Evolutionary conservation across 768 basidiomycete genomes (phyloP), one percentile per base, ranked within the genome.

Genomic region (Collybia sp.): DNA sequence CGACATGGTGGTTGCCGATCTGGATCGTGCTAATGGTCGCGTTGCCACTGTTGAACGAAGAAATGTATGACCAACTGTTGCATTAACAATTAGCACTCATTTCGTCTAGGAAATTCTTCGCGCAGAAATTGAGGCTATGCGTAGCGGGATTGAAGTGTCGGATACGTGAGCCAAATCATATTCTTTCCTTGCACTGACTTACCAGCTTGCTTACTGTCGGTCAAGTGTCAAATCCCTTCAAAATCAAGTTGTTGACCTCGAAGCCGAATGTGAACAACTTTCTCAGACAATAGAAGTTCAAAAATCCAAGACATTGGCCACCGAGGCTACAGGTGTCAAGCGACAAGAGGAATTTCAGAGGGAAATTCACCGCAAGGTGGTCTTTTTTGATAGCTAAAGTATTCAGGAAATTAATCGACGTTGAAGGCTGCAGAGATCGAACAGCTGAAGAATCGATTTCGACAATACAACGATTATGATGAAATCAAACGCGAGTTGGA

Each of bases 401-500:
- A n/a, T 10, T 37, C 35, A n/a, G 10, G 33, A 13, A 4, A 37
- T n/a, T 37, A 37, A n/a, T 37, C 10, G 17, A 4, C 17, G 17
- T 37, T n/a, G n/a, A 46, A 89, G 81, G 66, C 61, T 3, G 61
- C 61, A 2, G 93, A 96, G 64, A 69, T 85, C 4, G 85, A 86
- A 12, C 74, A 74, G 40, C 71, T 94, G 2, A 83, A 77, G 59
- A 65, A 69, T 30, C 83, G 82, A 53, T 67, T 98, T 32, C 82
- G 79, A 56, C 80, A 79, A 52, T 89, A 85, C 50, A 63, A 63
- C 12, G 93, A 99, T 63, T 98, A 99, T 57, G 95, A 98, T 57
- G 94, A 98, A 68, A 83, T 98, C 59, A 98, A 98, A 70, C 85
- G 96, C 19, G 96, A 99, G 62, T 75, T 99, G 20, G 93, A 93